Evolutionary conservation across 1,284 basidiomycete genomes (phyloP), one percentile per base, ranked within the genome.

Genomic region (Moniliella sp.): DNA sequence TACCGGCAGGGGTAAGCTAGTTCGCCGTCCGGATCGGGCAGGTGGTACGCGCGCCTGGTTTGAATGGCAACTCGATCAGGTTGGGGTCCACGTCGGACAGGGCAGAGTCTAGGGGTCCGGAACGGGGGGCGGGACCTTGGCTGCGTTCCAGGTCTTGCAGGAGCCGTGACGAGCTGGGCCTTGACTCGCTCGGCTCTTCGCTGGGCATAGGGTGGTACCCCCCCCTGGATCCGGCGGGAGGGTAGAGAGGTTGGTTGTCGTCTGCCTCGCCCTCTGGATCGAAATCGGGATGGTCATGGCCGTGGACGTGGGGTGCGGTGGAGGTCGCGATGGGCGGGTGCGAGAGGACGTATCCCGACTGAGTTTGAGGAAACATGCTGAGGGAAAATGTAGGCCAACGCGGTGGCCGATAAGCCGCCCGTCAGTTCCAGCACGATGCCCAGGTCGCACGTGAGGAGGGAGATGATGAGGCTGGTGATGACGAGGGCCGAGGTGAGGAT

Each of bases 401-500:
- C 76, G 0, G 84, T 91, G 0, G 88, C 88, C 15, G 80, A 83
- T 12, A 86, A 72, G 1, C 88, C 88, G 9, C 91, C 91, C 0
- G 86, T 91, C 31, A 99, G 78, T 64, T 97, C 91, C 23, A 99
- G 74, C 64, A 93, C 91, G 25, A 94, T 77, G 19, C 91, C 91
- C 9, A 99, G 70, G 62, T 99, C 88, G 61, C 86, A 94, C 0
- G 88, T 94, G 29, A 83, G 67, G 30, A 97, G 68, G 5, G 84
- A 74, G 35, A 97, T 81, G 82, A 59, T 28, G 40, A 93, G 80
- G 11, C 84, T 74, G 4, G 76, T 65, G 38, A 78, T 72, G 18
- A 93, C 72, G 33, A 94, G 76, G 4, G 69, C 68, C 4, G 78
- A 77, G 3, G 88, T 99, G 61, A 93, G 78, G 61, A 91, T 73